These are phyloP conservation scores for Moelleriella libera DNA, from an alignment of 2,329 filamentous ascomycete species.

Conservation along the genomic window DNA sequence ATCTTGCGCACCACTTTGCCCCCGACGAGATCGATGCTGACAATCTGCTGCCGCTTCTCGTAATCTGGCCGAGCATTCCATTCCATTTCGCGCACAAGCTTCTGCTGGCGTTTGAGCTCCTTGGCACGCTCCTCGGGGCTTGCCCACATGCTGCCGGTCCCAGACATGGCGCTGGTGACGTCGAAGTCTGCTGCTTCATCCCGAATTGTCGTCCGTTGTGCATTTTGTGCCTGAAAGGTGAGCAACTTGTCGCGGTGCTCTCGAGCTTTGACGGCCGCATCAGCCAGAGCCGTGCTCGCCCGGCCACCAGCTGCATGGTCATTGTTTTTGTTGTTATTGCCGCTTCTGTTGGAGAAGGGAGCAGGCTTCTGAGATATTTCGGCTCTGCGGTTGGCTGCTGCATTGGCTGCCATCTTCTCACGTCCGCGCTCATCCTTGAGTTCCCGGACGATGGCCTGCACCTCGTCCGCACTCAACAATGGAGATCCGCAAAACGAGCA, in stretches of 20 bases:
- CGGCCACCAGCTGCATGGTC: conserved; percentile 5
- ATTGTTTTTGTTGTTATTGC: conserved; percentile 9
- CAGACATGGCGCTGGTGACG: conserved; percentile 27
- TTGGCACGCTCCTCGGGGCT: conserved; percentile 68
- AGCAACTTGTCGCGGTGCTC: conserved; percentile 72
- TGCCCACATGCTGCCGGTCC: conserved; percentile 56
- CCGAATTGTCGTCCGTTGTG: conserved; percentile 66
- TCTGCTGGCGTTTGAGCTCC: conserved; percentile 77
- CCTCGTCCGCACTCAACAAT: conserved; percentile 56
- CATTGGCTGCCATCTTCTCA: conserved; percentile 74
- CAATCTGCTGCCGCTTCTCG: conserved; percentile 73
- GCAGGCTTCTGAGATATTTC: conserved; percentile 48
- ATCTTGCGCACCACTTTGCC: conserved; percentile 64
- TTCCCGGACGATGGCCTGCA: conserved; percentile 74
- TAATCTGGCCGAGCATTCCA: conserved; percentile 77
- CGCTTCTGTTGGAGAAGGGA: conserved; percentile 39
- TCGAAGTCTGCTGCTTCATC: conserved; percentile 66
- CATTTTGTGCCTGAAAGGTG: conserved; percentile 74
- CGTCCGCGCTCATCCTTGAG: conserved; percentile 74
- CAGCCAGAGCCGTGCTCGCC: conserved; percentile 24
- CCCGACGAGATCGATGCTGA: conserved; percentile 70
- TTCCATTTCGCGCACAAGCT: conserved; percentile 69
- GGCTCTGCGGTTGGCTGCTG: conserved; percentile 50
- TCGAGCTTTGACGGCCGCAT: conserved; percentile 54
- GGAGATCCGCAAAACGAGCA: conserved; percentile 80